phyloP scores from a whole-genome alignment of 1,284 basidiomycete species.

The Ustilago shanxiensis region DNA sequence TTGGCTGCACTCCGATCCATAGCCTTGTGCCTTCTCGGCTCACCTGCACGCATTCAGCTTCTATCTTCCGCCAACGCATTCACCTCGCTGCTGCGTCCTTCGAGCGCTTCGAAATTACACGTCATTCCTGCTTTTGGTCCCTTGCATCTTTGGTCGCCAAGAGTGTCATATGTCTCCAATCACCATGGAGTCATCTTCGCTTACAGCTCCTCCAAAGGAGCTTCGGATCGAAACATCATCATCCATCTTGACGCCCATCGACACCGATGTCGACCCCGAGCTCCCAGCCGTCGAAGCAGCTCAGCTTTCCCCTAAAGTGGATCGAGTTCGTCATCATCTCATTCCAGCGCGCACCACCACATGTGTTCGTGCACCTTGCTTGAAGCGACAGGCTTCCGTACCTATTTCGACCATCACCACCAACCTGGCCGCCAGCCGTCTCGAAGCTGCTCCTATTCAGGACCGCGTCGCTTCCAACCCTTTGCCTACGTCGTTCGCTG shows the following conservation, averaged over 20 bases:
- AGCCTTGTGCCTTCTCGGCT: constrained; percentile 2
- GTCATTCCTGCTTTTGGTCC: background rate
- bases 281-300: constrained; percentile 41
- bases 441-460: constrained; percentile 17
- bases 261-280: constrained; percentile 32
- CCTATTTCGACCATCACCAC: constrained; percentile 29
- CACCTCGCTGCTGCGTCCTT: background rate
- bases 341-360: constrained; percentile 48
- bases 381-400: constrained; percentile 43
- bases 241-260: background rate
- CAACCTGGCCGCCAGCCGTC: constrained; percentile 24
- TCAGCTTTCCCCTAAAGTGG: constrained; percentile 38
- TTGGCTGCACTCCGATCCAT: constrained; percentile 12
- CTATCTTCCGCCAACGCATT: background rate
- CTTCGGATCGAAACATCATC: constrained; percentile 35
- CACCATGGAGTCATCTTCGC: constrained; percentile 15
- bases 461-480: constrained; percentile 38
- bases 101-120: background rate
- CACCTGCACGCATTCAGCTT: background rate
- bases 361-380: constrained; percentile 51
- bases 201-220: constrained; percentile 24
- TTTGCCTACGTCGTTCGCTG: constrained; percentile 33
- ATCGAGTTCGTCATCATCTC: constrained; percentile 50
- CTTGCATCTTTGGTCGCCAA: background rate
- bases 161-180: background rate